A percentile compares a stretch with the other conserved stretches of the same genome.
phyloP scores from a whole-genome alignment of 2,329 filamentous ascomycete species.

The Hypocrella siamensis region DNA sequence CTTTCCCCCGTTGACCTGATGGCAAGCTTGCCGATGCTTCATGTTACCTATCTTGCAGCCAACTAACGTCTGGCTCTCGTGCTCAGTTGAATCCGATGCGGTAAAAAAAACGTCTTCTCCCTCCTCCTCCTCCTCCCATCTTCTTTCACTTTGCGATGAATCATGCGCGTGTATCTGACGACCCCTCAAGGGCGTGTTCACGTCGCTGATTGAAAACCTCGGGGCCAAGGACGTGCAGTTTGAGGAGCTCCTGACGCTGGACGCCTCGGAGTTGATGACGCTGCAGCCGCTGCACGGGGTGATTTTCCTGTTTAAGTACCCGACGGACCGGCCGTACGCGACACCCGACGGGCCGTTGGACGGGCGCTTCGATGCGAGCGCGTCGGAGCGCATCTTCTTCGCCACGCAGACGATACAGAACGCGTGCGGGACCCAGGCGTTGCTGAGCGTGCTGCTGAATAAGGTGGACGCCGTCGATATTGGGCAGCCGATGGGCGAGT shows the following conservation, averaged over 20 bases:
- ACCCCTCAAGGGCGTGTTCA: constrained; percentile 67
- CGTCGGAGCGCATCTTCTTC: constrained; percentile 74
- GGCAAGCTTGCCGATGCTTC: neutral
- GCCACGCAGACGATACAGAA: constrained; percentile 97
- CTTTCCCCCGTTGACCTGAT: neutral
- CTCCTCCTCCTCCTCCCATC: neutral
- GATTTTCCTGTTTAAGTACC: constrained; percentile 98
- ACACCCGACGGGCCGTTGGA: constrained; percentile 53
- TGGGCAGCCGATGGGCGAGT: constrained; percentile 54
- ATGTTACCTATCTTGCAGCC: no score
- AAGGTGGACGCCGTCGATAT: constrained; percentile 57
- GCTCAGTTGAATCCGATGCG: constrained; percentile 78
- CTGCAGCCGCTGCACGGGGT: constrained; percentile 80
- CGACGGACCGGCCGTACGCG: constrained; percentile 49
- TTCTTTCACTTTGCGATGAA: no score
- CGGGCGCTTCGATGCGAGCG: constrained; percentile 63
- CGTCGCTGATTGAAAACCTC: constrained; percentile 79
- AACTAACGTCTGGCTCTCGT: no score
- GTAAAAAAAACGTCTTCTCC: constrained; percentile 32
- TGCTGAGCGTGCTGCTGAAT: constrained; percentile 84
- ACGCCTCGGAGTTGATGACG: constrained; percentile 54
- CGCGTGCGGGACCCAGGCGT: constrained; percentile 89
- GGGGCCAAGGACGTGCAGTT: constrained; percentile 92
- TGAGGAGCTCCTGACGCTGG: constrained; percentile 85
- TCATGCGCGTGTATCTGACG: neutral